Evolutionary conservation across 352 stramenopile species (phyloP), one percentile per base, ranked within the genome.

Genomic region (Phytophthora colocasiae): DNA sequence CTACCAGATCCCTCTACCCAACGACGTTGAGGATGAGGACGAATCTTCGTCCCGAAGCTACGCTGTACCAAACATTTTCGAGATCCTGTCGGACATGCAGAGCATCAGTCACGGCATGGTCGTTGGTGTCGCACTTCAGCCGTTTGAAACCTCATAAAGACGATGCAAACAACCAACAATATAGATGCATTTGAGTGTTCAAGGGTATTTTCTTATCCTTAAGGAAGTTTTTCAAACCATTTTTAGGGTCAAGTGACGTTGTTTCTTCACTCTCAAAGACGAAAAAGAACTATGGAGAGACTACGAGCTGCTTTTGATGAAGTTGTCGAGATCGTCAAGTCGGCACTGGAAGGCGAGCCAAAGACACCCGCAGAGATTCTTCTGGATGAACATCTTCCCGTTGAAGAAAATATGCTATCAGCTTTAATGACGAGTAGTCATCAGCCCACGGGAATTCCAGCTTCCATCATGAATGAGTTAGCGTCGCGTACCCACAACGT

Each of bases 81-180:
- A 95, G 61, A 71, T 90, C 24, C 69, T 95, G 50, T 79, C 81
- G 26, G 83, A 91, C 54, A 95, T 95, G 77, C 77, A 89, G 59
- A 81, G 69, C 26, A 67, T 92, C 11, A 83, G 86, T 46, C 70
- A 84, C 15, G 78, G 77, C 39, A 93, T 95, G 70, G 75, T 93
- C 53, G 49, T 76, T 11, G 43, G 62, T 26, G 55, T 93, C 17
- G 56, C 66, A 41, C 45, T 95, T 36, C 78, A 91, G 54, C 83
- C 85, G 9, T 90, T 90, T 61, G 66, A 78, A 49, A 71, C 40
- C 24, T 55, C 60, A 81, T 93, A 85, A 69, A 83, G 38, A 50
- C 61, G 27, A 67, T 84, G 45, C 29, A 17, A 7, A 47, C 14
- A 50, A 6, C 27, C n/a, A 54, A 55, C 58, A 73, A 70, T 63